A percentile compares a stretch with the other conserved stretches of the same genome.
phyloP scores from a whole-genome alignment of 2,329 filamentous ascomycete species.

The Fusarium humuli region DNA sequence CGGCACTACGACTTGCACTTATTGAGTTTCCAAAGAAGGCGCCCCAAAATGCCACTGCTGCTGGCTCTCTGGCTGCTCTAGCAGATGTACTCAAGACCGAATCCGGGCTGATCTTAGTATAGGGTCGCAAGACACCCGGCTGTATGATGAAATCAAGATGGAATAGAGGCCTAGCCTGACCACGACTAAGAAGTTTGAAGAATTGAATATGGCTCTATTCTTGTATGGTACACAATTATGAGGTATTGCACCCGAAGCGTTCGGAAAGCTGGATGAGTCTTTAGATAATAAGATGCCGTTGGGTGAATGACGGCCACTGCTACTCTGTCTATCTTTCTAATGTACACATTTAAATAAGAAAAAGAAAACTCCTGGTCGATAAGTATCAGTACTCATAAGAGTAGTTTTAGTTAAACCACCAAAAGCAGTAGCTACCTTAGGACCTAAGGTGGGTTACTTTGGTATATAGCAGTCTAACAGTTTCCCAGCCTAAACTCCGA shows the following conservation, averaged over 20 bases:
- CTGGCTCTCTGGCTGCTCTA: constrained; percentile 64
- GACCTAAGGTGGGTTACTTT: too few relatives aligned
- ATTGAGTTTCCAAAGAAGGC: constrained; percentile 76
- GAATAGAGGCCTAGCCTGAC: constrained; percentile 2
- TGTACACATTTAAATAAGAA: constrained; percentile 40
- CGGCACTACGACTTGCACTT: constrained; percentile 75
- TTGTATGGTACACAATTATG: constrained; percentile 11
- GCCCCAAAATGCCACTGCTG: constrained; percentile 60
- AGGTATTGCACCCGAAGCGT: constrained; percentile 5
- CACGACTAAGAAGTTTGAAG: constrained; percentile 27
- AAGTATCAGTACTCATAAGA: constrained; percentile 19
- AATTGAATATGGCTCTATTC: constrained; percentile 9
- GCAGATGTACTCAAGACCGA: constrained; percentile 65
- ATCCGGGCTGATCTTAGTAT: constrained; percentile 61
- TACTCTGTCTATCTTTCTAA: constrained; percentile 43
- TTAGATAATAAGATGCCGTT: constrained; percentile 41
- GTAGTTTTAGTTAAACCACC: background rate
- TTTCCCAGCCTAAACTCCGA: constrained; percentile 41
- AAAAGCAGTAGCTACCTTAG: too few relatives aligned
- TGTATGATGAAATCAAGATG: background rate
- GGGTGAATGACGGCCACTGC: constrained; percentile 11
- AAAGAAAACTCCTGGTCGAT: constrained; percentile 24
- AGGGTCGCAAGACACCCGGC: constrained; percentile 9
- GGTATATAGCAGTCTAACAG: too few relatives aligned
- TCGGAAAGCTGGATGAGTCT: constrained; percentile 36